Evolutionary conservation across 257 asterid genomes (phyloP).

Genomic region (Nicotiana benthamiana): DNA sequence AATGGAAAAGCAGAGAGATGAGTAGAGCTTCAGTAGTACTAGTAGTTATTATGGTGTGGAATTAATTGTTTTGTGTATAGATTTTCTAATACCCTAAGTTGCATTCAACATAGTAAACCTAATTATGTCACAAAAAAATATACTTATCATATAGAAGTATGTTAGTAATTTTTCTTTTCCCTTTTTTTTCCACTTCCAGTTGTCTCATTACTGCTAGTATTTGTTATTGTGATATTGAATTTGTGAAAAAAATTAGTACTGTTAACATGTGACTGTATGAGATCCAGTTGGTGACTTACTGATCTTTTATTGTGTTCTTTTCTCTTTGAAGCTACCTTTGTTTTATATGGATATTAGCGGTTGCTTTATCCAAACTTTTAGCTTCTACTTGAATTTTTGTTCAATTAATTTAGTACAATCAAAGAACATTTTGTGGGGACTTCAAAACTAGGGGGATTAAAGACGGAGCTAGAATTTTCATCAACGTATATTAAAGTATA

Average conservation of each 20-base stretch:
- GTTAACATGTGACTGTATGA: background rate
- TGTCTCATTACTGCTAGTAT: background rate
- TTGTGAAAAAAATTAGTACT: background rate
- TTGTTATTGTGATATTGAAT: background rate
- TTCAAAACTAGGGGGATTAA: background rate
- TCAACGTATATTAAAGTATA: no score
- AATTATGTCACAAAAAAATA: background rate
- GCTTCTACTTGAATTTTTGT: background rate
- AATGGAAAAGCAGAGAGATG: background rate
- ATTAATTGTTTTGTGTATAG: background rate
- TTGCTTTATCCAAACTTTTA: background rate
- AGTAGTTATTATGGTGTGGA: constrained; percentile 5
- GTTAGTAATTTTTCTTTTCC: no score
- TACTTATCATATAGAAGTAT: background rate
- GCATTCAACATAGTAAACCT: background rate
- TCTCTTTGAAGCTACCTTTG: background rate
- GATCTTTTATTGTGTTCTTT: background rate
- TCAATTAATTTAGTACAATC: background rate
- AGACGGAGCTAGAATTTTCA: no score
- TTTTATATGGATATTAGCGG: background rate
- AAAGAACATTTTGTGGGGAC: background rate
- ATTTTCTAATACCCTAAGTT: constrained; percentile 2
- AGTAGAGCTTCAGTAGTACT: background rate
- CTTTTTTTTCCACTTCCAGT: no score
- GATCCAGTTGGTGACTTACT: constrained; percentile 8